Evolutionary conservation across 2,329 filamentous ascomycete species (phyloP).

Genomic region (Gliomastix tumulicola): DNA sequence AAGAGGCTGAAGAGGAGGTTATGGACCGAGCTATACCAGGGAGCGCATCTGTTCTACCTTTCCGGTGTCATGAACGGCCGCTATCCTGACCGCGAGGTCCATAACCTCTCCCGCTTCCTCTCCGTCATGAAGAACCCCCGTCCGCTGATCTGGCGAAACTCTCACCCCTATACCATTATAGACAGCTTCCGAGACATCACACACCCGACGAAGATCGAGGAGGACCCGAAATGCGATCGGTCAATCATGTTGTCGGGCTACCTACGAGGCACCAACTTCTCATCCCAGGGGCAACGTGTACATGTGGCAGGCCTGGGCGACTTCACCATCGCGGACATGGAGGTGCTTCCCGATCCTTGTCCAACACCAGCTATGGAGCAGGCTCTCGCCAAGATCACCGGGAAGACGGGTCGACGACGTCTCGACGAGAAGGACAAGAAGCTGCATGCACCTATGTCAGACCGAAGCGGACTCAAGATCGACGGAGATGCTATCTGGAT

Average conservation of each 20-base stretch:
- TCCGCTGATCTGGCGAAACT: conserved; percentile 93
- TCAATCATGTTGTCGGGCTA: conserved; percentile 91
- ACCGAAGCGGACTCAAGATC: conserved; percentile 90
- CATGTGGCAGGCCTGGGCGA: conserved; percentile 93
- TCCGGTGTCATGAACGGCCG: conserved; percentile 94
- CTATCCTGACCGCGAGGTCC: conserved; percentile 92
- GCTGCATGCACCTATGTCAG: conserved; percentile 95
- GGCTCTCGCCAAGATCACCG: conserved; percentile 73
- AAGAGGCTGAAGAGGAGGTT: conserved; percentile 93
- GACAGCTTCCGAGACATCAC: conserved; percentile 96
- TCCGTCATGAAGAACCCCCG: conserved; percentile 99
- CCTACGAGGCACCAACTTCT: conserved; percentile 88
- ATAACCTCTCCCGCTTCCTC: conserved; percentile 91
- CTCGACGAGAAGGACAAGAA: conserved; percentile 96
- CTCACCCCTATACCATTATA: conserved; percentile 87
- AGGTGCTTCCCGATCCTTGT: conserved; percentile 87
- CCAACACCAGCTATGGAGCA: conserved; percentile 90
- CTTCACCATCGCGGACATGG: conserved; percentile 74
- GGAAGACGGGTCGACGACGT: conserved; percentile 72
- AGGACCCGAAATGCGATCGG: conserved; percentile 82
- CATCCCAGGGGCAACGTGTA: conserved; percentile 75
- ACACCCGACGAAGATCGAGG: conserved; percentile 84
- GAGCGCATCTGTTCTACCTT: conserved; percentile 93
- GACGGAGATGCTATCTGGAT: conserved; percentile 97
- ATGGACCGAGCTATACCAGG: conserved; percentile 95